Conservation (phyloP, 2,329 filamentous ascomycete genomes). For the Diaporthe batatas region DNA sequence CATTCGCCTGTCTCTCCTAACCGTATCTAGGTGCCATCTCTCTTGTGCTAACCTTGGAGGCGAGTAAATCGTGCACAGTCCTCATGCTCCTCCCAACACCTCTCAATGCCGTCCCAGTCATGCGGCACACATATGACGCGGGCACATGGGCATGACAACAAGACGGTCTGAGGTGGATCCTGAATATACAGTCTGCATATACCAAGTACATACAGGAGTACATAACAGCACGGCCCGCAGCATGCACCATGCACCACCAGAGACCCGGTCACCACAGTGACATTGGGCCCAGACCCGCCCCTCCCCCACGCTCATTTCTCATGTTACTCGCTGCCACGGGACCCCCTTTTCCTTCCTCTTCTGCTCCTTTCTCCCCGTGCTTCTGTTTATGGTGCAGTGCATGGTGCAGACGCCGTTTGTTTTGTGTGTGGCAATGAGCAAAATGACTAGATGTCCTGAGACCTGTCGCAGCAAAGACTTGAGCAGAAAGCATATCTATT, state of each 20-base stretch:
- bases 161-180: neutral
- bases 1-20: neutral
- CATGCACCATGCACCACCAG: no score
- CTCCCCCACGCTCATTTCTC: conserved; percentile 35
- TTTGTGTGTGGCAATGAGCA: neutral
- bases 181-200: neutral
- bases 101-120: neutral
- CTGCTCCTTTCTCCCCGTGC: neutral
- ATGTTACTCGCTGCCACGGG: conserved; percentile 1
- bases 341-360: conserved; percentile 23
- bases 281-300: conserved; percentile 24
- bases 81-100: neutral
- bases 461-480: conserved; percentile 17
- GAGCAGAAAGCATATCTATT: neutral
- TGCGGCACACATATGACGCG: neutral
- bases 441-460: conserved; percentile 9
- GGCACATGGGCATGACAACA: neutral
- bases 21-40: neutral
- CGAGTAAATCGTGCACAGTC: neutral
- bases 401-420: no score
- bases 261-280: no score
- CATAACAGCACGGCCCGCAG: neutral
- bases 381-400: neutral
- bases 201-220: neutral
- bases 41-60: neutral